Percentiles rank a stretch among this genome's conserved stretches.
These are phyloP conservation scores for Fusarium burgessii DNA, from an alignment of 2,329 filamentous ascomycete genomes.

Conservation along the genomic window DNA sequence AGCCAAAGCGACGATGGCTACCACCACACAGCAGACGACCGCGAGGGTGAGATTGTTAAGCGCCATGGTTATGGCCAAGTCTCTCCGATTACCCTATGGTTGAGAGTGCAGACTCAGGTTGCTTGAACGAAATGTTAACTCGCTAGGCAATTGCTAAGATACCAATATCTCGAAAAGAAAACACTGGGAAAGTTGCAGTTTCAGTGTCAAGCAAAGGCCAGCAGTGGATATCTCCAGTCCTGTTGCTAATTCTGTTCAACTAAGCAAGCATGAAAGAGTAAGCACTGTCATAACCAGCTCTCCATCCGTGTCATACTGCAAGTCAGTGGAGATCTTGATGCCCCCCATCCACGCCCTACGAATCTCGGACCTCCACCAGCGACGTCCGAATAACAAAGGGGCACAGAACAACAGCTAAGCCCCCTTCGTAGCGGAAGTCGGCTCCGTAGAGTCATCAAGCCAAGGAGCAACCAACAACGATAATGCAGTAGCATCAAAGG, in stretches of 20 bases:
- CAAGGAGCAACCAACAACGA: neutral
- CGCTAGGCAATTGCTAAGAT: neutral
- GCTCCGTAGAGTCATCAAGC: neutral
- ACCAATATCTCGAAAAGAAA: neutral
- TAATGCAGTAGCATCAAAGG: neutral
- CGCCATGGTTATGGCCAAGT: neutral
- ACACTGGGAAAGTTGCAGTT: too few relatives aligned
- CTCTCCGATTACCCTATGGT: neutral
- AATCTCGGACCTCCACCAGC: neutral
- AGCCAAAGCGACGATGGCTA: conserved; percentile 1
- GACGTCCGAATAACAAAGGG: neutral
- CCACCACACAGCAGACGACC: conserved; percentile 16
- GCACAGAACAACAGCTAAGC: neutral
- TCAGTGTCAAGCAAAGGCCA: neutral
- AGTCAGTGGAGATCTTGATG: neutral
- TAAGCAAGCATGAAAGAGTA: neutral
- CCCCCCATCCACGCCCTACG: neutral
- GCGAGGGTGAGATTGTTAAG: conserved; percentile 14
- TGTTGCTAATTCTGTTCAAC: neutral
- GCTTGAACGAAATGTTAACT: neutral
- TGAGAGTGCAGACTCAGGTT: too few relatives aligned
- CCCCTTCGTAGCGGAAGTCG: neutral
- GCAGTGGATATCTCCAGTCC: neutral
- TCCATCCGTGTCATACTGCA: neutral
- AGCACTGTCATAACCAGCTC: neutral